Evolutionary conservation across 495 filamentous ascomycete species (phyloP).

Genomic region (Penicillium malachiteum): DNA sequence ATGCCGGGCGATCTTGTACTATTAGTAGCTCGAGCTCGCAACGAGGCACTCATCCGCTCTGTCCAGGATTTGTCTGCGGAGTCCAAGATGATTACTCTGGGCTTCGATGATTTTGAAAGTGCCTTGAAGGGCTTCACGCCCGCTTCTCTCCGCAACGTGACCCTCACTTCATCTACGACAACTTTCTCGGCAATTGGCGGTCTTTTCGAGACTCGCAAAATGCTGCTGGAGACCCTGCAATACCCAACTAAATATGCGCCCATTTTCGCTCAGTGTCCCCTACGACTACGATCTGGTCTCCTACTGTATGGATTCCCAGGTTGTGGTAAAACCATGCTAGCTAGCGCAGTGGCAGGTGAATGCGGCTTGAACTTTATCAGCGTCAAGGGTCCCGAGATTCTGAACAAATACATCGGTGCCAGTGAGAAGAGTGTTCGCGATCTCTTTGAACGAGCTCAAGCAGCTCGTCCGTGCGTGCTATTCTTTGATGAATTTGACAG

Average conservation of each 20-base stretch:
- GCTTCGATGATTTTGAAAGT: slow-evolving; percentile 69
- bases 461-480: slow-evolving; percentile 85
- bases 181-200: slow-evolving; percentile 91
- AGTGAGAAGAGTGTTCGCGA: slow-evolving; percentile 93
- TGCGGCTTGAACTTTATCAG: slow-evolving; percentile 97
- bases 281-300: slow-evolving; percentile 87
- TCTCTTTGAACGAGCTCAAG: slow-evolving; percentile 86
- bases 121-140: slow-evolving; percentile 92
- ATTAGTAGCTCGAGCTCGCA: slow-evolving; percentile 81
- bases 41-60: slow-evolving; percentile 83
- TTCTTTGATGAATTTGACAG: slow-evolving; percentile 99
- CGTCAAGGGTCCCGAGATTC: slow-evolving; percentile 95
- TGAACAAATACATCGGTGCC: slow-evolving; percentile 98
- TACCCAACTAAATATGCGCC: slow-evolving; percentile 98
- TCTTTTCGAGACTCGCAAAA: slow-evolving; percentile 77
- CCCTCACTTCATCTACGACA: slow-evolving; percentile 82
- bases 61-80: slow-evolving; percentile 37
- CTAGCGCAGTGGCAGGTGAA: slow-evolving; percentile 90
- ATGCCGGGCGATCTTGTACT: slow-evolving; percentile 93
- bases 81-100: slow-evolving; percentile 57
- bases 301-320: slow-evolving; percentile 94
- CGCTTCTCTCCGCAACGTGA: slow-evolving; percentile 89
- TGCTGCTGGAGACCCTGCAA: slow-evolving; percentile 88
- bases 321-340: slow-evolving; percentile 93
- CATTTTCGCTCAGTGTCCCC: slow-evolving; percentile 92